Evolutionary conservation across 495 filamentous ascomycete genomes (phyloP).

Genomic region (Xylaria castorea): DNA sequence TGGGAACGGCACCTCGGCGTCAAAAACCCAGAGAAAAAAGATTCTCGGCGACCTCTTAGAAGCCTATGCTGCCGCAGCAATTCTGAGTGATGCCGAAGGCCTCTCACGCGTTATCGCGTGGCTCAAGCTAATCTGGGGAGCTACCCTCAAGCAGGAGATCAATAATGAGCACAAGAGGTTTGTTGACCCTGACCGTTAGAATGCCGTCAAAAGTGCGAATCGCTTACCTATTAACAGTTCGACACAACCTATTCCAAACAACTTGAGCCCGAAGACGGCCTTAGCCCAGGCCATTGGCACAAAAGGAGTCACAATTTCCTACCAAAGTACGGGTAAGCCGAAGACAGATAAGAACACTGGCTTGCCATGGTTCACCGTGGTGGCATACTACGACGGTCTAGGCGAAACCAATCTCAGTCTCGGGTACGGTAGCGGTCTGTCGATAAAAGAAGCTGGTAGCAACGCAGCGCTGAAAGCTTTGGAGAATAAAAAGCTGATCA

Average conservation of each 20-base stretch:
- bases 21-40: slow-evolving; percentile 65
- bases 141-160: slow-evolving; percentile 51
- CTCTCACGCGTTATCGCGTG: slow-evolving; percentile 66
- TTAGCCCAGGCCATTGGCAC: slow-evolving; percentile 63
- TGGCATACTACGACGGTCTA: slow-evolving; percentile 74
- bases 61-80: slow-evolving; percentile 80
- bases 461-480: slow-evolving; percentile 73
- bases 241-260: slow-evolving; percentile 22
- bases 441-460: slow-evolving; percentile 76
- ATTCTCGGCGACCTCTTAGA: slow-evolving; percentile 85
- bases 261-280: slow-evolving; percentile 52
- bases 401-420: slow-evolving; percentile 69
- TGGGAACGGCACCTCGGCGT: slow-evolving; percentile 41
- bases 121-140: slow-evolving; percentile 73
- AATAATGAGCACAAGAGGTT: slow-evolving; percentile 38
- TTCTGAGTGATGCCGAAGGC: slow-evolving; percentile 70
- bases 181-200: slow-evolving; percentile 22
- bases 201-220: slow-evolving; percentile 26
- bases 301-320: slow-evolving; percentile 69
- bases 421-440: slow-evolving; percentile 70
- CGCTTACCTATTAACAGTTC: slow-evolving; percentile 14
- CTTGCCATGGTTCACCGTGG: slow-evolving; percentile 68
- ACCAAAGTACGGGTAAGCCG: slow-evolving; percentile 62
- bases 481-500: slow-evolving; percentile 63
- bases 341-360: slow-evolving; percentile 62